A percentile compares a stretch with the other conserved stretches of the same genome.
Evolutionary conservation across 2,329 filamentous ascomycete genomes (phyloP).

Genomic region (Neocucurbitaria cava): DNA sequence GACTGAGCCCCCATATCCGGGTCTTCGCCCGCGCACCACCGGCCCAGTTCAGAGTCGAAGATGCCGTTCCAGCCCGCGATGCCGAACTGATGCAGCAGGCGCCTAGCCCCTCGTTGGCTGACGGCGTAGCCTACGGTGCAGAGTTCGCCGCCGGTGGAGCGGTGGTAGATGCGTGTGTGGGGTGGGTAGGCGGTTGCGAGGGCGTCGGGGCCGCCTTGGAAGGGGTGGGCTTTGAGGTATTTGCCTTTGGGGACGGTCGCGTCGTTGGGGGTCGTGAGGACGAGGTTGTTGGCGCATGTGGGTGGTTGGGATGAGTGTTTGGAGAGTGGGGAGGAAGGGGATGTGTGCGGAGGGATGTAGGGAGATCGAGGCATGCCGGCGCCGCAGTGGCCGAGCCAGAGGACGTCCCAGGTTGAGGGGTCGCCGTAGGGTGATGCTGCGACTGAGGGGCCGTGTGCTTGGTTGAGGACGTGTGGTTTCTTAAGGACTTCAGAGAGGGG

Average conservation of each 20-base stretch:
- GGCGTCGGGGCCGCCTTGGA: conserved; percentile 35
- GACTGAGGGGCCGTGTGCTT: background rate
- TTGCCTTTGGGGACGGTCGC: conserved; percentile 28
- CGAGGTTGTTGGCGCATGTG: conserved; percentile 18
- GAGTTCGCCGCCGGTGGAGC: conserved; percentile 33
- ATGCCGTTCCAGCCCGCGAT: conserved; percentile 40
- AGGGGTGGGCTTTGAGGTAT: conserved; percentile 41
- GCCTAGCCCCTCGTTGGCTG: conserved; percentile 37
- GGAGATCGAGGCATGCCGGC: conserved; percentile 35
- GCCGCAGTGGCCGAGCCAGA: conserved; percentile 50
- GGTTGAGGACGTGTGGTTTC: background rate
- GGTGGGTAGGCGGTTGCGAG: conserved; percentile 31
- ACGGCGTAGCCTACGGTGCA: conserved; percentile 41
- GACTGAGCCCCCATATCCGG: conserved; percentile 22
- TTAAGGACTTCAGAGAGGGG: conserved; percentile 21
- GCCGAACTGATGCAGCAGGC: conserved; percentile 39
- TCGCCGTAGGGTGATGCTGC: conserved; percentile 42
- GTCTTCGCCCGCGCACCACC: conserved; percentile 38
- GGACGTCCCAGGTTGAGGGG: conserved; percentile 48
- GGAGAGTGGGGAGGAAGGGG: background rate
- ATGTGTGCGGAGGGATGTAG: background rate
- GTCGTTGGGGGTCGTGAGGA: conserved; percentile 33
- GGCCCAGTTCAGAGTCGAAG: conserved; percentile 36
- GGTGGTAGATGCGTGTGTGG: conserved; percentile 39
- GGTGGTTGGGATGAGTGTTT: conserved; percentile 9